Evolutionary conservation across 2,329 filamentous ascomycete genomes (phyloP), one percentile per base, ranked within the genome.

Genomic region (Pseudogymnoascus sp.): DNA sequence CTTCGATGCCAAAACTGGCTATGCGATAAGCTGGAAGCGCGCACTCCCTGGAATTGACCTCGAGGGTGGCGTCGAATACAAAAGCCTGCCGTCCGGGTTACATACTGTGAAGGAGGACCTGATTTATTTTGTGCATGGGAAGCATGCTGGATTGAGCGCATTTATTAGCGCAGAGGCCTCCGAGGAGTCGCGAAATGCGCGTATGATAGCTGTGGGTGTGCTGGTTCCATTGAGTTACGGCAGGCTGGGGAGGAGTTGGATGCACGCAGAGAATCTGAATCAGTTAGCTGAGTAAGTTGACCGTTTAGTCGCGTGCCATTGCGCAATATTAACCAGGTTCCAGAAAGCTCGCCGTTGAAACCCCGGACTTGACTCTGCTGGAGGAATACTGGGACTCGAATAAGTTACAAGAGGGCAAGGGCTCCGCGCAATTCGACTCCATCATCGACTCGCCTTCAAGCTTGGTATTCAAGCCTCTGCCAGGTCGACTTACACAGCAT

Each of bases 1-100:
- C 72, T 96, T 96, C 77, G 92, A 96, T 76, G 89, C 93, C 77
- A 94, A 92, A 75, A 88, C 91, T 70, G 92, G 92, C 79, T 96
- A 88, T 76, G 96, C 91, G 52, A 89, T 97, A 72, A 85, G 86
- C 36, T 97, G 94, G 94, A 91, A 95, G 75, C 86, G 84, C 67
- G 84, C 88, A 11, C 76, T 85, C 1, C 80, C 85, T 12, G 86
- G 84, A 58, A 82, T 93, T 76, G 81, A 84, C 75, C 83, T 97
- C 58, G 90, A 96, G 68, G 91, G 91, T 62, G 86, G 89, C 23
- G 91, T 97, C 70, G 94, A 99, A 76, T 99, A 92, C 82, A 97
- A 97, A 77, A 95, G 91, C 65, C 82, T 99, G 55, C 94, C 94
- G 2, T 97, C 93, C 0, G 94, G 94, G 23, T 76, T 97, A 59